These are phyloP conservation scores for Coccomyxa sp. DNA, from an alignment of 139 green algal genomes.

Conservation along the genomic window DNA sequence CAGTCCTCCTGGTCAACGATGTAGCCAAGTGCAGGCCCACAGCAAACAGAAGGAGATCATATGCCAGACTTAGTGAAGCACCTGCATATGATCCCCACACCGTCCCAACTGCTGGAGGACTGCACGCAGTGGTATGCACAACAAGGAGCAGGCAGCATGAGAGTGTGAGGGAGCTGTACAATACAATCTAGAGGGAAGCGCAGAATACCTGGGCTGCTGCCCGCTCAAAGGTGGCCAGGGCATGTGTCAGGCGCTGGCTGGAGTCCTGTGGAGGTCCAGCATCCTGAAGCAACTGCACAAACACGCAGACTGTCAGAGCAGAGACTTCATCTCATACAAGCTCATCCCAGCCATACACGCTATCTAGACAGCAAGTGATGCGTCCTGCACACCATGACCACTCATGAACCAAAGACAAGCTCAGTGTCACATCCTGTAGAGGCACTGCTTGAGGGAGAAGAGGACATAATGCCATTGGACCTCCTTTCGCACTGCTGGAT, in stretches of 20 bases:
- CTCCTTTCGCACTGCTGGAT: neutral
- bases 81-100: no score
- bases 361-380: no score
- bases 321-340: no score
- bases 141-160: neutral
- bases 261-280: constrained; percentile 30
- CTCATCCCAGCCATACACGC: no score
- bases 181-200: neutral
- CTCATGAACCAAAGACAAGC: no score
- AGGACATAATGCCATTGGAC: neutral
- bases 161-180: neutral
- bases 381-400: no score
- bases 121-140: neutral
- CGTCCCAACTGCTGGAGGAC: neutral
- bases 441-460: no score
- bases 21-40: no score
- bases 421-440: no score
- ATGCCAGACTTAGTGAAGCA: no score
- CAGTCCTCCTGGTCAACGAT: no score
- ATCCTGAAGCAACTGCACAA: constrained; percentile 12
- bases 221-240: constrained; percentile 33
- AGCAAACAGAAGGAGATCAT: no score
- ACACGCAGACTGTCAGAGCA: constrained; percentile 9
- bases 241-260: constrained; percentile 50
- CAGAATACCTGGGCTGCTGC: constrained; percentile 7